Conservation (phyloP, 2,329 filamentous ascomycete genomes). For the Colletotrichum acutatum region DNA sequence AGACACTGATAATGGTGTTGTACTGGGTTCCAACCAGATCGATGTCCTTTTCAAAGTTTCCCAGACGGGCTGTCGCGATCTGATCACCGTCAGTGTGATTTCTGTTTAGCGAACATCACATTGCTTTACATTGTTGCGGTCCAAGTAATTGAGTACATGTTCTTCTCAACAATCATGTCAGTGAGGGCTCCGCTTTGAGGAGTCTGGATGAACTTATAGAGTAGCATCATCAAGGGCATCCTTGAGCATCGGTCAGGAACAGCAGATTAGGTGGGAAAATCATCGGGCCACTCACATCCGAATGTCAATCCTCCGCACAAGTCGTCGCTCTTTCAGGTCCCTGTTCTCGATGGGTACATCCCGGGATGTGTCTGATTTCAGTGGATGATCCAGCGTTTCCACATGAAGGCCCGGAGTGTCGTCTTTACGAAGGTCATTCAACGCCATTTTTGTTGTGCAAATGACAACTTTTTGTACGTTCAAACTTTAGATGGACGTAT, state of each 20-base stretch:
- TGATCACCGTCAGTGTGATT: neutral
- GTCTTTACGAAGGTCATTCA: neutral
- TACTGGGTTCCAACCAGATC: slow-evolving; percentile 11
- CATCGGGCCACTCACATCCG: neutral
- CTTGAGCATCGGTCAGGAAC: neutral
- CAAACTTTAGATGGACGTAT: neutral
- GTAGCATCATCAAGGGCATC: neutral
- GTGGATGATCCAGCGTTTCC: neutral
- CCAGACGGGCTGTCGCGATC: neutral
- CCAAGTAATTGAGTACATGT: neutral
- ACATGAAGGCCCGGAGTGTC: neutral
- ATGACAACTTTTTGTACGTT: neutral
- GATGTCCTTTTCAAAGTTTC: slow-evolving; percentile 18
- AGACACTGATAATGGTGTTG: slow-evolving; percentile 16
- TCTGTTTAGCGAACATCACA: neutral
- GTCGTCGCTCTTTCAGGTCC: neutral
- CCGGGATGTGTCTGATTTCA: neutral
- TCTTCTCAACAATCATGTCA: neutral
- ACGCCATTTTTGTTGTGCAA: neutral
- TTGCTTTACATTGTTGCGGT: neutral
- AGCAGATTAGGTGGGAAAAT: neutral
- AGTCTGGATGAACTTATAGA: neutral
- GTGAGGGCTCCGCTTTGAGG: neutral
- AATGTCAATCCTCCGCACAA: neutral
- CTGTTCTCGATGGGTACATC: neutral